Base-by-base conservation (phyloP, 2,329 filamentous ascomycete species). In the Raffaelea deltoideospora region DNA sequence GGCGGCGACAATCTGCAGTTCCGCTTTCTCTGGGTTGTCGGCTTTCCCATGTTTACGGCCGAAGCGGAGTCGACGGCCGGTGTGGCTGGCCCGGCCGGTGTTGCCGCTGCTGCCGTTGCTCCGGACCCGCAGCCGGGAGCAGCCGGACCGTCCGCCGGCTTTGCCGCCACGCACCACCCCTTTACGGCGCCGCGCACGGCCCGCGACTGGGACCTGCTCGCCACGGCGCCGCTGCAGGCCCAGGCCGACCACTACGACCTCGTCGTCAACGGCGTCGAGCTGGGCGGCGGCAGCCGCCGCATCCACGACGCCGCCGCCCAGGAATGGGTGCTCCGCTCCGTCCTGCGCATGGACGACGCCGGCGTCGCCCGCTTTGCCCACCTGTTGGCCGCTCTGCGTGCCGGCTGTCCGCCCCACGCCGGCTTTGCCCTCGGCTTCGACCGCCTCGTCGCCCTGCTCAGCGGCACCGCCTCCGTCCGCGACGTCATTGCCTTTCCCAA, bases 401-500 rank as follows among this genome's bases (percentile, higher is more conserved):
- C 82, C 0, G 92, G 88, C 0, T 96, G 90, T 60, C 90, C 90
- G 11, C 92, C 90, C 0, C 90, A 98, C 53, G 87, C 90, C 0
- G 90, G 90, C 0, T 80, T 98, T 44, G 90, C 90, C 1, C 62
- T 98, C 14, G 90, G 90, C 0, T 94, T 95, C 53, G 90, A 98
- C 54, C 69, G 90, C 4, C 57, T 98, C 34, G 67, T 90, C 28
- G 79, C 88, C 1, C 63, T 94, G 1, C 71, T 98, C 65, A 71
- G 79, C 18, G 79, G 78, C 2, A 78, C 71, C 23, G 67, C 79
- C 10, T 86, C 79, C 2, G 79, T 98, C 3, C 67, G 83, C 41
- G 88, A 98, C 59, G 88, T 98, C 2, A 95, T 98, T 56, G 87
- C 87, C 0, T 98, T 98, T 51, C 92, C 90, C 0, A 98, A 98